Evolutionary conservation across 257 asterid genomes (phyloP), one percentile per base, ranked within the genome.

Genomic region (Ocimum tenuiflorum): DNA sequence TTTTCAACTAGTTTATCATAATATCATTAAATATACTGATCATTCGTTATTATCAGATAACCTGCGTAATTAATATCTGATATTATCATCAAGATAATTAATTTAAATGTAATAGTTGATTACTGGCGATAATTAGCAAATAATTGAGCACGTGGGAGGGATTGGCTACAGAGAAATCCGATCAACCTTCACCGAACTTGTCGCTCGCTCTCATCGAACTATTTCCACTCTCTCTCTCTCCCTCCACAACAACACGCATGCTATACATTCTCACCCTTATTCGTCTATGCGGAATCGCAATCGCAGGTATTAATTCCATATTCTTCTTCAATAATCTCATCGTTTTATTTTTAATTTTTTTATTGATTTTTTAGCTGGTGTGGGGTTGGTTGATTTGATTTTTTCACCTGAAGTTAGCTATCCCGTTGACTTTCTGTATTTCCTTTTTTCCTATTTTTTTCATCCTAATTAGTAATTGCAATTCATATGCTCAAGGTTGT

Each of bases 301-400:
- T 53, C 52, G 8, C 60, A 71, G 76, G 73, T 73, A 1, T 27
- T 27, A 1, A 73, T 49, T 13, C 58, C 7, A 41, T 17, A 33
- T 15, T 15, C 18, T 53, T 53, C 52, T 27, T 39, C 31, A 17
- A 23, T 19, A 38, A 57, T 38, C 19, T 49, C 67, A 14, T 7
- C 14, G 3, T 7, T 52, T 43, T 11, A 10, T 6, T 1, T 24
- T n/a, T 8, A 31, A 31, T 1, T 31, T 4, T 24, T n/a, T 27
- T 31, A 6, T 14, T 3, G 7, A 6, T 29, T 7, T 31, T 15
- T 14, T 14, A 12, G 56, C 3, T 17, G 49, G 49, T 13, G 49
- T 11, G 17, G 35, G 5, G 57, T 50, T 36, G 17, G 10, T 29
- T 45, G 23, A 35, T 23, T 11, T 29, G 17, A 13, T 70, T 3